A percentile compares a stretch with the other conserved stretches of the same genome.
These are phyloP conservation scores for Pistacia integerrima DNA, from an alignment of 345 rosid species.

Conservation along the genomic window DNA sequence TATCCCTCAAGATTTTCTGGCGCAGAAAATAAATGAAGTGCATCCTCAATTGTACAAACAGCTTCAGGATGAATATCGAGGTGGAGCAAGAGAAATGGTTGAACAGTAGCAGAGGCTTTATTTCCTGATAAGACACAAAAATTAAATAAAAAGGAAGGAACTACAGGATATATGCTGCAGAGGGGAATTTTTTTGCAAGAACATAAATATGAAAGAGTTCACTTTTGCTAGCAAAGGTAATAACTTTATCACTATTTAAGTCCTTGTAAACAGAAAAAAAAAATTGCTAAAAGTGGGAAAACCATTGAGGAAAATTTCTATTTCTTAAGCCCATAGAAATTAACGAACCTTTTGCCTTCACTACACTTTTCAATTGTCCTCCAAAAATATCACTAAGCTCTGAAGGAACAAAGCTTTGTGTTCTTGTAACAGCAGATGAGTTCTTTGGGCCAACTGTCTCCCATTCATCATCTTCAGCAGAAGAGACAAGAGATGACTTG, in stretches of 20 bases:
- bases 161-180: too few species aligned
- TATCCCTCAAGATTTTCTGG: conserved; percentile 91
- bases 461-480: conserved; percentile 87
- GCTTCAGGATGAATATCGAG: conserved; percentile 82
- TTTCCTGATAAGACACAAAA: conserved; percentile 48
- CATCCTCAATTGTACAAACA: conserved; percentile 75
- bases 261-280: neutral
- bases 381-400: conserved; percentile 87
- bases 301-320: neutral
- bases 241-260: too few species aligned
- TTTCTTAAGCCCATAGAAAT: neutral
- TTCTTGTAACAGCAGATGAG: conserved; percentile 87
- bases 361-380: conserved; percentile 76
- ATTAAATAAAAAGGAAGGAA: neutral
- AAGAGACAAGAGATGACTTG: conserved; percentile 57
- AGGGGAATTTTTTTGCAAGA: neutral
- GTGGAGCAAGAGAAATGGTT: conserved; percentile 85
- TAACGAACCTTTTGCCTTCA: conserved; percentile 71
- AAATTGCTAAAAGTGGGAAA: neutral
- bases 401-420: conserved; percentile 74
- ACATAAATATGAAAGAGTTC: neutral
- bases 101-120: conserved; percentile 81
- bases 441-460: conserved; percentile 95
- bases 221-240: too few species aligned
- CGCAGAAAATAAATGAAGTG: conserved; percentile 74